A percentile compares a stretch with the other conserved stretches of the same genome.
Evolutionary conservation across 2,329 filamentous ascomycete genomes (phyloP).

Genomic region (Massarina eburnea): DNA sequence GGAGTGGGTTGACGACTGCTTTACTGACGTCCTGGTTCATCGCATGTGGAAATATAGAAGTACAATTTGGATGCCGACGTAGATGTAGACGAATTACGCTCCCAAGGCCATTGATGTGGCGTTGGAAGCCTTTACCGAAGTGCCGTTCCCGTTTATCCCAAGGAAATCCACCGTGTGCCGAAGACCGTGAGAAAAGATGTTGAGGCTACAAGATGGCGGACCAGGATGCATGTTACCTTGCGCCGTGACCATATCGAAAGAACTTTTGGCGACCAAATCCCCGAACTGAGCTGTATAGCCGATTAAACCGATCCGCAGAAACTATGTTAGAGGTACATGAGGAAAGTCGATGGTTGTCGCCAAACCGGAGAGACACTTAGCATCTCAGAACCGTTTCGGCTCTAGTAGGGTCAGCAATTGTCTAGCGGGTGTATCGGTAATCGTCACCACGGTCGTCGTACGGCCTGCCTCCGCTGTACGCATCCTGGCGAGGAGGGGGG

Average conservation of each 20-base stretch:
- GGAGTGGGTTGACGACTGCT: conserved; percentile 40
- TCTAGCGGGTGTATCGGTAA: conserved; percentile 49
- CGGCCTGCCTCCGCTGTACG: conserved; percentile 41
- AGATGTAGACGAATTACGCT: conserved; percentile 41
- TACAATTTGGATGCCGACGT: conserved; percentile 47
- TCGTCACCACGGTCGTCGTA: conserved; percentile 46
- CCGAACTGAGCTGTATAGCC: conserved; percentile 36
- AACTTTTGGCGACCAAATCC: conserved; percentile 44
- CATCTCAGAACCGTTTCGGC: conserved; percentile 40
- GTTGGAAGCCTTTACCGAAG: conserved; percentile 41
- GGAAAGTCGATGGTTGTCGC: conserved; percentile 29
- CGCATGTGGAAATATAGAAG: conserved; percentile 44
- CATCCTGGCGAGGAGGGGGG: conserved; percentile 39
- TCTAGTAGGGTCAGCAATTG: conserved; percentile 38
- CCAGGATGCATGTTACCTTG: conserved; percentile 38
- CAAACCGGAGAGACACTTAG: conserved; percentile 25
- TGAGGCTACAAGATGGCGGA: conserved; percentile 34
- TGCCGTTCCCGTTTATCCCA: conserved; percentile 43
- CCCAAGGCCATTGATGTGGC: conserved; percentile 37
- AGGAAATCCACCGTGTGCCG: conserved; percentile 46
- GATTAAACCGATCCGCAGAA: conserved; percentile 42
- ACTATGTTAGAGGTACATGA: conserved; percentile 41
- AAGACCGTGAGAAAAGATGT: conserved; percentile 37
- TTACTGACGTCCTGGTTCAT: conserved; percentile 40
- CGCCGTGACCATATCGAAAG: conserved; percentile 38